A percentile compares a stretch with the other conserved stretches of the same genome.
These are phyloP conservation scores for Malus hybrid DNA, from an alignment of 331 rosid genomes.

Conservation along the genomic window DNA sequence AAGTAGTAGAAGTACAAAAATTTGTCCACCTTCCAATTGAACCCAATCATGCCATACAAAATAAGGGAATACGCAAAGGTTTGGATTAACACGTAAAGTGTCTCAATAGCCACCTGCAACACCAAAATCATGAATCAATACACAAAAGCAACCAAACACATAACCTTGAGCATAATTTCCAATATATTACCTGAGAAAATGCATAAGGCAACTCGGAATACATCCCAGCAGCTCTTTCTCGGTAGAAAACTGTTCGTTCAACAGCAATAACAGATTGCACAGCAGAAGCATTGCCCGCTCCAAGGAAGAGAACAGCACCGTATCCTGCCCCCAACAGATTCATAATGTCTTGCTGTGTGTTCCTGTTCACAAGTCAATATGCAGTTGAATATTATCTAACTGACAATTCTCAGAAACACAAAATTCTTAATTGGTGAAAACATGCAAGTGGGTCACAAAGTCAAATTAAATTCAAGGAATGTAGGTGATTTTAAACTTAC, in stretches of 20 bases:
- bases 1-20: conserved; percentile 25
- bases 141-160: not conserved
- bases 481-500: not conserved
- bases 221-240: conserved; percentile 29
- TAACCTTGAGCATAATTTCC: not conserved
- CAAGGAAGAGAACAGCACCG: conserved; percentile 11
- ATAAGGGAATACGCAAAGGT: conserved; percentile 10
- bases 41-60: conserved; percentile 24
- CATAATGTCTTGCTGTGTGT: not conserved
- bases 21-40: conserved; percentile 11
- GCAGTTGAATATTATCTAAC: not conserved
- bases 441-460: not conserved
- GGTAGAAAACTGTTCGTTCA: conserved; percentile 26
- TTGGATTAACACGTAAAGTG: conserved; percentile 12
- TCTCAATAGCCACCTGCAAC: conserved; percentile 21
- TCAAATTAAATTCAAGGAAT: not conserved
- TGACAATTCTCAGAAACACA: no score
- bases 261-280: conserved; percentile 16
- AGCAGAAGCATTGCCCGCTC: conserved; percentile 9
- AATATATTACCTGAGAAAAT: conserved; percentile 11
- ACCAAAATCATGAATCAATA: not conserved
- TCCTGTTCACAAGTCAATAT: not conserved
- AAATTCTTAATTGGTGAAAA: not conserved
- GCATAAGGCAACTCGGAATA: conserved; percentile 22
- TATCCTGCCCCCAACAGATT: conserved; percentile 20